Evolutionary conservation across 306 rosid genomes (phyloP).

Genomic region (Morella rubra): DNA sequence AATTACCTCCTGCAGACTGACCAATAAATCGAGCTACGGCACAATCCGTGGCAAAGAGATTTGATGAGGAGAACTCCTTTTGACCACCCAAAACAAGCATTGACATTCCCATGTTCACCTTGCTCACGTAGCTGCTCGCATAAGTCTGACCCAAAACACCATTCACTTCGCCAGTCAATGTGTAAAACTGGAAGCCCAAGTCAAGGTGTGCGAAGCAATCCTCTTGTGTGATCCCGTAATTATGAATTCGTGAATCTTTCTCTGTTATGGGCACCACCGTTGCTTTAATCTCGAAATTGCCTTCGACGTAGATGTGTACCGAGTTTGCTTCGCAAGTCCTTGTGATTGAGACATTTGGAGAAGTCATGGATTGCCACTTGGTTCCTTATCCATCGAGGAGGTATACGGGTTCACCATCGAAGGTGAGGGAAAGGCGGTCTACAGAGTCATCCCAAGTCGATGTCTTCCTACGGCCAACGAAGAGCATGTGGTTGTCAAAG

Average conservation of each 20-base stretch:
- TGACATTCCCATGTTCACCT: constrained; percentile 42
- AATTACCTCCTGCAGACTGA: neutral
- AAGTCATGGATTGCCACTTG: constrained; percentile 14
- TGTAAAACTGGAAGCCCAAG: constrained; percentile 33
- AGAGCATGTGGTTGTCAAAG: constrained; percentile 30
- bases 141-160: constrained; percentile 39
- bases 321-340: constrained; percentile 10
- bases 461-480: constrained; percentile 24
- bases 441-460: constrained; percentile 23
- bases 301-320: constrained; percentile 26
- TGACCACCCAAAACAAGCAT: constrained; percentile 48
- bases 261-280: constrained; percentile 26
- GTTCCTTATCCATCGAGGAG: constrained; percentile 13
- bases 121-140: constrained; percentile 30
- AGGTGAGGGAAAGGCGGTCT: constrained; percentile 26
- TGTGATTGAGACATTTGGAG: neutral
- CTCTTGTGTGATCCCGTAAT: constrained; percentile 24
- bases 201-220: constrained; percentile 41
- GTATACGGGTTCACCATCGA: constrained; percentile 19
- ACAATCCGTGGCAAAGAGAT: constrained; percentile 35
- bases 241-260: constrained; percentile 20
- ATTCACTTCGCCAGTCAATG: constrained; percentile 25
- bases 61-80: constrained; percentile 34
- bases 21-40: constrained; percentile 23
- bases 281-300: constrained; percentile 29